These are phyloP conservation scores for Suhomyces vadensis DNA, from an alignment of 805 yeast species.

Conservation along the genomic window DNA sequence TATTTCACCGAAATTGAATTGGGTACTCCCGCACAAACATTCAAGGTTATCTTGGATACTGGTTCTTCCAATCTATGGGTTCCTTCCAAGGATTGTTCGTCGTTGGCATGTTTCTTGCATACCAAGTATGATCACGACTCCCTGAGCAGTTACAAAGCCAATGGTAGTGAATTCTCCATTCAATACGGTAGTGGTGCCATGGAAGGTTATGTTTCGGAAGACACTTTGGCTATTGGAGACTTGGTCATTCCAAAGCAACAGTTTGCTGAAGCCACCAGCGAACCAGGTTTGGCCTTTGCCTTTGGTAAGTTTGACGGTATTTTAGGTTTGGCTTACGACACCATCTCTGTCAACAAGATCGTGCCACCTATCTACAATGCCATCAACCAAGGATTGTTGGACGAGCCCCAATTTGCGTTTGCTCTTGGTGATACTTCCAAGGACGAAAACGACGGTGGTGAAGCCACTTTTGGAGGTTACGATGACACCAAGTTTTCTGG, in stretches of 20 bases:
- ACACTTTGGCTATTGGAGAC: constrained; percentile 77
- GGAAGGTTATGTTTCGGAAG: constrained; percentile 91
- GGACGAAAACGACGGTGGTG: constrained; percentile 75
- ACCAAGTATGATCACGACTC: constrained; percentile 81
- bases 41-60: constrained; percentile 93
- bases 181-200: constrained; percentile 91
- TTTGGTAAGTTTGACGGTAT: constrained; percentile 99
- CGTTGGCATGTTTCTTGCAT: constrained; percentile 95
- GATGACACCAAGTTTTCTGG: constrained; percentile 78
- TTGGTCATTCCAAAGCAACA: constrained; percentile 84
- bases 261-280: constrained; percentile 95
- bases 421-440: constrained; percentile 78
- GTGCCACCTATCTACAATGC: constrained; percentile 97
- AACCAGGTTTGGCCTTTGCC: constrained; percentile 97
- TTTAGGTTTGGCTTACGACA: constrained; percentile 89
- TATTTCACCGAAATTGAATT: constrained; percentile 87
- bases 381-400: constrained; percentile 74
- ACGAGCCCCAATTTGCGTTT: constrained; percentile 84
- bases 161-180: constrained; percentile 84
- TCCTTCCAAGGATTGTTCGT: constrained; percentile 84
- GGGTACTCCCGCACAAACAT: constrained; percentile 92
- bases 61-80: constrained; percentile 98
- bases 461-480: constrained; percentile 93
- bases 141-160: constrained; percentile 82
- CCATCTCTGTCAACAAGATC: constrained; percentile 83